These are phyloP conservation scores for Fraxinus paxiana DNA, from an alignment of 305 asterid species.

Conservation along the genomic window DNA sequence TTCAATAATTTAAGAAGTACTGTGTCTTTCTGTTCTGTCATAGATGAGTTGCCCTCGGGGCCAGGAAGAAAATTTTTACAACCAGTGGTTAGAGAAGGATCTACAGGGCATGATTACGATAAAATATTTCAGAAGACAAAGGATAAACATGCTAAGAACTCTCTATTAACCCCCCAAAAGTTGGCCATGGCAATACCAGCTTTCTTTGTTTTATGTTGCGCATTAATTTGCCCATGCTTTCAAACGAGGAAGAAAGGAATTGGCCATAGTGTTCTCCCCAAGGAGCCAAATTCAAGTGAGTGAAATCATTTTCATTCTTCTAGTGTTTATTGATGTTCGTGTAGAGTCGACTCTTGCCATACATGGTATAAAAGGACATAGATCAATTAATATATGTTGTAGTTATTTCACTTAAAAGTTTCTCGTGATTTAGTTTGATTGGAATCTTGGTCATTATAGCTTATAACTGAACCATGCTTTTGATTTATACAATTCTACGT, in stretches of 20 bases:
- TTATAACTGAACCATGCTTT: not conserved
- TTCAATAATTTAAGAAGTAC: constrained; percentile 5
- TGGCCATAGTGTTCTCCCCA: constrained; percentile 50
- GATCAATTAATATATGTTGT: not conserved
- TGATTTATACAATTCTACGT: not conserved
- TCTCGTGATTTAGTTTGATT: not conserved
- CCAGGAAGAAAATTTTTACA: constrained; percentile 48
- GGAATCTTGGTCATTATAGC: not conserved
- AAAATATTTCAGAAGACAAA: constrained; percentile 28
- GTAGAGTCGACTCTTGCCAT: not conserved
- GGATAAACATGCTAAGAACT: constrained; percentile 29
- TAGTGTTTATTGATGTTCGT: not conserved
- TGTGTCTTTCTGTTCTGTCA: constrained; percentile 21
- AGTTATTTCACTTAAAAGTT: not conserved
- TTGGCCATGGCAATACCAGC: constrained; percentile 66
- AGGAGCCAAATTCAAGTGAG: constrained; percentile 78
- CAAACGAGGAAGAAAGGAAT: constrained; percentile 61
- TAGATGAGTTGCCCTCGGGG: constrained; percentile 46
- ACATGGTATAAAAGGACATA: not conserved
- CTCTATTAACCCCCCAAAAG: constrained; percentile 40
- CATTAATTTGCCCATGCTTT: constrained; percentile 77
- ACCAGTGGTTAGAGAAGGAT: constrained; percentile 41
- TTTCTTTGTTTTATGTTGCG: constrained; percentile 63
- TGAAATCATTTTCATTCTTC: constrained; percentile 18
- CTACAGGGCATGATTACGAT: constrained; percentile 29